Conservation (phyloP, 495 filamentous ascomycete genomes). For the Aspergillus mulundensis region DNA sequence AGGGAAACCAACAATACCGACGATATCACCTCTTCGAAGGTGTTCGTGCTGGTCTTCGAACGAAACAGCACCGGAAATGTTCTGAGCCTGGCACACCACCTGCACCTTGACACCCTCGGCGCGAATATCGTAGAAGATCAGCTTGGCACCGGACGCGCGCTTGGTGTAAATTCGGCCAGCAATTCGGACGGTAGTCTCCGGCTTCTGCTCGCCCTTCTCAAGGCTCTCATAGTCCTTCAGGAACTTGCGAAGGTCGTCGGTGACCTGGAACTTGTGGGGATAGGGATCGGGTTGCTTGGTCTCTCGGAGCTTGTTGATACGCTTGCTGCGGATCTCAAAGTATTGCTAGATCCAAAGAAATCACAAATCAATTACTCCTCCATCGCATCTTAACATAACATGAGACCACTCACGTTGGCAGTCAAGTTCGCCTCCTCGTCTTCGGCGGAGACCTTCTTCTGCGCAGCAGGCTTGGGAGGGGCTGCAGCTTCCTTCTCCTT, state of each 20-base stretch:
- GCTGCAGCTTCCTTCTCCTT: slow-evolving; percentile 76
- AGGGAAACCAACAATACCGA: slow-evolving; percentile 83
- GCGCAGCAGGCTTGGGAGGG: slow-evolving; percentile 52
- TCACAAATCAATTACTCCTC: slow-evolving; percentile 14
- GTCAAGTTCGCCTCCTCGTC: slow-evolving; percentile 74
- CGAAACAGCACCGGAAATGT: slow-evolving; percentile 54
- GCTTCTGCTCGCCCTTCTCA: slow-evolving; percentile 77
- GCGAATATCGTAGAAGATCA: slow-evolving; percentile 90
- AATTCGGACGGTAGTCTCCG: slow-evolving; percentile 67
- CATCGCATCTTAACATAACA: neutral
- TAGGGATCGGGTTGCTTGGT: slow-evolving; percentile 83
- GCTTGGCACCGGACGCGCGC: slow-evolving; percentile 75
- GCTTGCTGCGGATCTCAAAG: slow-evolving; percentile 87
- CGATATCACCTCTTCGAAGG: slow-evolving; percentile 85
- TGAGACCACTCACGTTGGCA: slow-evolving; percentile 67
- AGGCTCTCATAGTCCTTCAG: slow-evolving; percentile 68
- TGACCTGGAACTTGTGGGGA: slow-evolving; percentile 94
- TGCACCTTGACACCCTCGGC: slow-evolving; percentile 82
- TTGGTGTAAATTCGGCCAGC: slow-evolving; percentile 87
- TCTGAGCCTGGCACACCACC: slow-evolving; percentile 83
- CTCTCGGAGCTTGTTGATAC: slow-evolving; percentile 78
- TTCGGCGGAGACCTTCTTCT: slow-evolving; percentile 66
- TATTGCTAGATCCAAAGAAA: slow-evolving; percentile 65
- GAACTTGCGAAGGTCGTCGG: slow-evolving; percentile 72
- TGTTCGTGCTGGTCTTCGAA: slow-evolving; percentile 88